phyloP scores from a whole-genome alignment of 2,329 filamentous ascomycete species.

The Exophiala aquamarina region DNA sequence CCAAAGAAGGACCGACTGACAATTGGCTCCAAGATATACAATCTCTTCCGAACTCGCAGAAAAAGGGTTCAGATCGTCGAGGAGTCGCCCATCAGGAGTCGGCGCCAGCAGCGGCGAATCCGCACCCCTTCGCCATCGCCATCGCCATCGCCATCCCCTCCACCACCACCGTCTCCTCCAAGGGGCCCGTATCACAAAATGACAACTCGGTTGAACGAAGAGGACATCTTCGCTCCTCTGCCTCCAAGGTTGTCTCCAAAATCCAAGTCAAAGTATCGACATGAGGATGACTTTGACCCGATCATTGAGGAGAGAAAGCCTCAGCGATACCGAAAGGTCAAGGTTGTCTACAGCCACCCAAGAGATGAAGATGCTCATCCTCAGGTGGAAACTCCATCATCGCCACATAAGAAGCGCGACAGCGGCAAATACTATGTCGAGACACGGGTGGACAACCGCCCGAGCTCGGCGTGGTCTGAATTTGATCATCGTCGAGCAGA shows the following conservation, averaged over 20 bases:
- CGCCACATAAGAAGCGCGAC: slow-evolving; percentile 15
- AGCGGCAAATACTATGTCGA: slow-evolving; percentile 19
- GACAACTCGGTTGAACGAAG: slow-evolving; percentile 10
- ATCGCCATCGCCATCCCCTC: slow-evolving; percentile 3
- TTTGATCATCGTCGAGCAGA: slow-evolving; percentile 18
- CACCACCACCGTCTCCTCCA: slow-evolving; percentile 17
- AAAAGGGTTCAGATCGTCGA: slow-evolving; percentile 22
- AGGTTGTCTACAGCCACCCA: slow-evolving; percentile 7
- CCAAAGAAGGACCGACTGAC: slow-evolving; percentile 15
- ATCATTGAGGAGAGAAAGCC: slow-evolving; percentile 12
- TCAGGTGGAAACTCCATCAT: slow-evolving; percentile 18
- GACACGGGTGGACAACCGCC: slow-evolving; percentile 2
- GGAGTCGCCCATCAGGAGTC: slow-evolving; percentile 21
- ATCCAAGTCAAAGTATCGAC: slow-evolving; percentile 3
- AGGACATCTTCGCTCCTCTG: slow-evolving; percentile 18
- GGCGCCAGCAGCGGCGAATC: slow-evolving; percentile 11
- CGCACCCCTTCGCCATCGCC: slow-evolving; percentile 3
- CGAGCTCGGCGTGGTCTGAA: slow-evolving; percentile 5
- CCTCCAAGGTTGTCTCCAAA: slow-evolving; percentile 20
- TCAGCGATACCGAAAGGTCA: slow-evolving; percentile 16
- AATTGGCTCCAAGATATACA: slow-evolving; percentile 21
- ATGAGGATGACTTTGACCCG: slow-evolving; percentile 6
- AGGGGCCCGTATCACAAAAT: slow-evolving; percentile 19
- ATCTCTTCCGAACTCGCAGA: slow-evolving; percentile 20
- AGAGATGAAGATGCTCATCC: slow-evolving; percentile 21